These are phyloP conservation scores for Chaetomium olivaceum DNA, from an alignment of 2,329 filamentous ascomycete species.

Conservation along the genomic window DNA sequence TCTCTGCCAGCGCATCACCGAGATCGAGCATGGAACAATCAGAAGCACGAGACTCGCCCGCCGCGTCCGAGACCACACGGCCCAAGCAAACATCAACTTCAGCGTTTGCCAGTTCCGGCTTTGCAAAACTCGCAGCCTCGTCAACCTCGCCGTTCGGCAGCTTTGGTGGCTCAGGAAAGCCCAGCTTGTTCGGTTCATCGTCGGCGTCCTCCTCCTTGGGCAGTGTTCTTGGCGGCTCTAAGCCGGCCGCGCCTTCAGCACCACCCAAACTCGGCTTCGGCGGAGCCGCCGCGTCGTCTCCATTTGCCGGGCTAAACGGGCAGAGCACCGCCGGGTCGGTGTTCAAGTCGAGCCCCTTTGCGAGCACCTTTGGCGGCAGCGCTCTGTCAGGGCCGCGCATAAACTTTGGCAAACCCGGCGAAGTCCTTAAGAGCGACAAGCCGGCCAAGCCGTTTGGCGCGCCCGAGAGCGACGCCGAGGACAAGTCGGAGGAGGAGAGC, in stretches of 20 bases:
- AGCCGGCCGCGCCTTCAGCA: constrained; percentile 34
- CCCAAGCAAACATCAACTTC: constrained; percentile 51
- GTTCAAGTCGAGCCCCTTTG: constrained; percentile 50
- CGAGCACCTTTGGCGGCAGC: constrained; percentile 50
- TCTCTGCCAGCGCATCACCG: constrained; percentile 27
- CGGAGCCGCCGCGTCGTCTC: constrained; percentile 43
- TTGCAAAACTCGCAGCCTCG: constrained; percentile 65
- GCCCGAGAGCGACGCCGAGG: constrained; percentile 64
- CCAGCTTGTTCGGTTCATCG: constrained; percentile 53
- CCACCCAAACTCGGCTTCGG: constrained; percentile 54
- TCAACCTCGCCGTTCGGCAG: constrained; percentile 64
- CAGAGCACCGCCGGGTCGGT: constrained; percentile 24
- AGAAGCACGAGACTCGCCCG: constrained; percentile 27
- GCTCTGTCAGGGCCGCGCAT: constrained; percentile 50
- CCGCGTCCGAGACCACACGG: constrained; percentile 35
- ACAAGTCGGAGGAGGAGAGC: constrained; percentile 49
- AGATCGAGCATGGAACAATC: constrained; percentile 29
- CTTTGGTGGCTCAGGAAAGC: constrained; percentile 49
- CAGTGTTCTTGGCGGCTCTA: constrained; percentile 37
- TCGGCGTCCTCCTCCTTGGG: constrained; percentile 45
- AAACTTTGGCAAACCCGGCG: constrained; percentile 69
- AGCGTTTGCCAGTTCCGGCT: constrained; percentile 68
- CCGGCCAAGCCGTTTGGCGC: constrained; percentile 75
- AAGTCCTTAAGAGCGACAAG: constrained; percentile 57
- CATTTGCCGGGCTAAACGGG: constrained; percentile 48